Percentiles rank a stretch among this genome's conserved stretches.
Conservation (phyloP, 2,329 filamentous ascomycete genomes). For the Bimuria novae-zelandiae region DNA sequence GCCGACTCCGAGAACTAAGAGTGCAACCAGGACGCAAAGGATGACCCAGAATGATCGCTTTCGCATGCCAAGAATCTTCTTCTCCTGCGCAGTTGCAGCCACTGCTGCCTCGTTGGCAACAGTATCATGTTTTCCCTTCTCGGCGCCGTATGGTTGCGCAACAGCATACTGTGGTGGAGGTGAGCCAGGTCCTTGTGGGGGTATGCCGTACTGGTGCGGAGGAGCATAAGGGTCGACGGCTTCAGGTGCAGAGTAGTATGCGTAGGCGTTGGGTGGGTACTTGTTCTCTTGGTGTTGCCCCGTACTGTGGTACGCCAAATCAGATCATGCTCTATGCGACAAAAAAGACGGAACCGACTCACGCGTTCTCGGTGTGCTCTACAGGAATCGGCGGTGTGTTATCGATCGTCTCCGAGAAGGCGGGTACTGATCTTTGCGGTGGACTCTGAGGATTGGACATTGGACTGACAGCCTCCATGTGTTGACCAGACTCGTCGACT, state of each 20-base stretch:
- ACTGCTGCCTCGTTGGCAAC: background rate
- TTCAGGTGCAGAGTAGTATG: conserved; percentile 15
- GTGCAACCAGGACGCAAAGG: conserved; percentile 26
- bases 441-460: conserved; percentile 1
- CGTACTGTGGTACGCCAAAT: background rate
- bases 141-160: background rate
- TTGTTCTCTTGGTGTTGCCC: conserved; percentile 8
- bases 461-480: conserved; percentile 12
- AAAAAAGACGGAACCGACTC: background rate
- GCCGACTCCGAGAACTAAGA: conserved; percentile 42
- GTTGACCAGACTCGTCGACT: background rate
- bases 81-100: conserved; percentile 9
- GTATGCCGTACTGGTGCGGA: conserved; percentile 8
- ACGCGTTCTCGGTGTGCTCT: conserved; percentile 2
- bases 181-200: conserved; percentile 5
- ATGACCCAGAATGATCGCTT: conserved; percentile 31
- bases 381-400: conserved; percentile 14
- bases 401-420: conserved; percentile 12
- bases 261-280: conserved; percentile 5
- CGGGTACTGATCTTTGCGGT: conserved; percentile 3
- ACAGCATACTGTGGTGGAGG: conserved; percentile 5
- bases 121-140: conserved; percentile 8
- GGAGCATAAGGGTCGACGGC: conserved; percentile 10
- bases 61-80: conserved; percentile 30
- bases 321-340: background rate